A percentile compares a stretch with the other conserved stretches of the same genome.
phyloP scores from a whole-genome alignment of 306 rosid species.

The Pyrus communis region DNA sequence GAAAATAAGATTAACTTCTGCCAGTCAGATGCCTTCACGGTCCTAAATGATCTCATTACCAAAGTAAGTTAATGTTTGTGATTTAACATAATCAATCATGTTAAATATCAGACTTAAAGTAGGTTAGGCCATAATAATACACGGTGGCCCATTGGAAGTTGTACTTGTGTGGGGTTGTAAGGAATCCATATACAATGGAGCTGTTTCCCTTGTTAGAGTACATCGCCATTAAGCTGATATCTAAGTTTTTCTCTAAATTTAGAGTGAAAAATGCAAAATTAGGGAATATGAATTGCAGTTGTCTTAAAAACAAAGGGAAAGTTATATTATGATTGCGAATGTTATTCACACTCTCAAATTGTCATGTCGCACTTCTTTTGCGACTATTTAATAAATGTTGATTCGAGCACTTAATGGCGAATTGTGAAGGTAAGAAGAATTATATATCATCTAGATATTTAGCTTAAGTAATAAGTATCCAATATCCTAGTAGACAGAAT shows the following conservation, averaged over 20 bases:
- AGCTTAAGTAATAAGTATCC: neutral
- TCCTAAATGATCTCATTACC: slow-evolving; percentile 28
- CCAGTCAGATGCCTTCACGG: slow-evolving; percentile 27
- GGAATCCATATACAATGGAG: neutral
- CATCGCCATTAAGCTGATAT: no score
- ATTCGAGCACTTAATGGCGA: no score
- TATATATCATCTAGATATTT: no score
- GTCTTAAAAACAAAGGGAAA: neutral
- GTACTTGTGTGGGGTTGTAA: neutral
- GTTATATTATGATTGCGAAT: neutral
- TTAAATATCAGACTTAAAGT: no score
- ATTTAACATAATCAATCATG: neutral
- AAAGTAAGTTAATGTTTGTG: slow-evolving; percentile 22
- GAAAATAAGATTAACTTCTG: slow-evolving; percentile 47
- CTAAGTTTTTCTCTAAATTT: no score
- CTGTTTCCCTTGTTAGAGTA: neutral
- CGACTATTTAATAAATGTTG: no score
- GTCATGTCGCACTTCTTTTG: neutral
- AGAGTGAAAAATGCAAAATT: no score
- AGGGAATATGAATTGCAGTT: neutral
- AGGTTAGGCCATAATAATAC: no score
- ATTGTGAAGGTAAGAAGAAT: no score
- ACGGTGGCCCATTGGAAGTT: neutral
- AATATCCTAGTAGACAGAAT: no score
- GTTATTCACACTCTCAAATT: neutral